Conservation (phyloP, 352 stramenopile genomes). For the Pythium aristosporum region DNA sequence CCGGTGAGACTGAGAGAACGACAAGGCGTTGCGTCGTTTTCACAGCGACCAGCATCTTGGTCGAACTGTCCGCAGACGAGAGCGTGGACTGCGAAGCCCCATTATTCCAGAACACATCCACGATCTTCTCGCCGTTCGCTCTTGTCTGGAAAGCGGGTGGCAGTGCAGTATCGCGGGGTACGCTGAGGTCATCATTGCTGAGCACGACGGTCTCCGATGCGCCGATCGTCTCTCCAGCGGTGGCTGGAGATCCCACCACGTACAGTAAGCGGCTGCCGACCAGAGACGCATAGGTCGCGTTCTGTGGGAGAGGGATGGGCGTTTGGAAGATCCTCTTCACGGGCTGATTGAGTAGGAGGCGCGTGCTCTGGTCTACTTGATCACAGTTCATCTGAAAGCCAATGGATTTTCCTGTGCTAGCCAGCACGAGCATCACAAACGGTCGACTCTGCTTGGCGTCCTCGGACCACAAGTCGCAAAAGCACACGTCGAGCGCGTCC, state of each 20-base stretch:
- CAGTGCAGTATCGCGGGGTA: constrained; percentile 19
- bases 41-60: constrained; percentile 38
- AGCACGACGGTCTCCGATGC: constrained; percentile 38
- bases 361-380: constrained; percentile 30
- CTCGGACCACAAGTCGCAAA: constrained; percentile 31
- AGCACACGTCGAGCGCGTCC: constrained; percentile 63
- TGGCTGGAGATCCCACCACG: constrained; percentile 9
- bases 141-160: constrained; percentile 31
- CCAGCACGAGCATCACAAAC: constrained; percentile 56
- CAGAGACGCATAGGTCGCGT: constrained; percentile 29
- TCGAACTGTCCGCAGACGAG: neutral
- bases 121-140: constrained; percentile 39
- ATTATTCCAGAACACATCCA: constrained; percentile 57
- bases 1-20: constrained; percentile 38
- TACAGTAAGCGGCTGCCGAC: constrained; percentile 52
- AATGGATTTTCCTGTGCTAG: constrained; percentile 48
- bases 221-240: neutral
- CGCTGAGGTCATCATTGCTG: constrained; percentile 47
- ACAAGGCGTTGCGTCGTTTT: constrained; percentile 57
- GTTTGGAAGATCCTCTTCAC: constrained; percentile 57
- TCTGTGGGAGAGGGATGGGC: constrained; percentile 35
- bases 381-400: constrained; percentile 44
- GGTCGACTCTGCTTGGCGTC: constrained; percentile 18
- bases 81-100: neutral
- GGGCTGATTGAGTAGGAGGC: constrained; percentile 38